Evolutionary conservation across 2,329 filamentous ascomycete genomes (phyloP).

Genomic region (Cladosporium sp.): DNA sequence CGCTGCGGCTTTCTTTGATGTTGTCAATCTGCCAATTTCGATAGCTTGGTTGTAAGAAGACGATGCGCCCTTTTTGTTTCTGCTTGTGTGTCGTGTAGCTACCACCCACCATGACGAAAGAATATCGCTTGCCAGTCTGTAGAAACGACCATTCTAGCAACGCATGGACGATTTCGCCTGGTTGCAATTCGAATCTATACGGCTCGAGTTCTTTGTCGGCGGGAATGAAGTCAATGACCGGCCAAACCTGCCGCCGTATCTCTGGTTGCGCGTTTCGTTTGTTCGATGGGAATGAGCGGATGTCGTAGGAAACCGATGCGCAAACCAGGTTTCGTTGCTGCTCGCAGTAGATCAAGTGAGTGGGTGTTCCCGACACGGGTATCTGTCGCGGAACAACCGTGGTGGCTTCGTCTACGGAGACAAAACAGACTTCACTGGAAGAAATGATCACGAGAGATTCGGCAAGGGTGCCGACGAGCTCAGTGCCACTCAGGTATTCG

Average conservation of each 20-base stretch:
- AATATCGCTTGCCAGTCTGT: constrained; percentile 53
- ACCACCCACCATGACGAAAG: constrained; percentile 55
- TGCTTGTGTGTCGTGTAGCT: constrained; percentile 40
- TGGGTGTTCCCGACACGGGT: constrained; percentile 26
- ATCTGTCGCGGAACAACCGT: constrained; percentile 28
- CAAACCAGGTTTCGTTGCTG: constrained; percentile 43
- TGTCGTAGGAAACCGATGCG: constrained; percentile 37
- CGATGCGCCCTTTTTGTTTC: constrained; percentile 43
- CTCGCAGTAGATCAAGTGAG: constrained; percentile 26
- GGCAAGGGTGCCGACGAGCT: constrained; percentile 13
- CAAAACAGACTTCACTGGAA: constrained; percentile 21
- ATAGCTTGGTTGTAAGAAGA: constrained; percentile 27
- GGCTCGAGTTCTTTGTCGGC: constrained; percentile 14
- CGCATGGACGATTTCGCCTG: constrained; percentile 55
- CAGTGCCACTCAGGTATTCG: constrained; percentile 16
- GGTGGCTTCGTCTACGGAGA: constrained; percentile 13
- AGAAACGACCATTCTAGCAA: constrained; percentile 56
- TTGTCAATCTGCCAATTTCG: constrained; percentile 49
- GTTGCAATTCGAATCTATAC: constrained; percentile 41
- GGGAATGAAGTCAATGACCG: constrained; percentile 45
- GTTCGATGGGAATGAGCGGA: constrained; percentile 20
- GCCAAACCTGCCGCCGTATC: constrained; percentile 34
- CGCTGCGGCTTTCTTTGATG: constrained; percentile 42
- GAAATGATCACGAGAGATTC: constrained; percentile 23
- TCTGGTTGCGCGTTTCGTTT: constrained; percentile 23